Evolutionary conservation across 2,329 filamentous ascomycete genomes (phyloP).

Genomic region (Sordariomycetes sp.): DNA sequence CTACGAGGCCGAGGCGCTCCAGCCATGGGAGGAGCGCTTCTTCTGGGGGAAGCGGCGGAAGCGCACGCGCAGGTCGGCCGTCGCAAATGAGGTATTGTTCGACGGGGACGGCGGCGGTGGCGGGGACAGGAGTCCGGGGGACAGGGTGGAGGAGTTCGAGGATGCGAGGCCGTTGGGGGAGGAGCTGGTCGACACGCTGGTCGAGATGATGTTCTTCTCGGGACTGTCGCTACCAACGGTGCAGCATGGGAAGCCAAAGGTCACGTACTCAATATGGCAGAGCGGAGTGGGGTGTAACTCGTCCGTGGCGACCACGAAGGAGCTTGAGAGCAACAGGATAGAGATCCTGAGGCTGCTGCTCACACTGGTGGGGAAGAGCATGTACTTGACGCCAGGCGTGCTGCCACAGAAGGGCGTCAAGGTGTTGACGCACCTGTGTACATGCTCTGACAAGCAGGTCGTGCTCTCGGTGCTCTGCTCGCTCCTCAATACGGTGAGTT

Average conservation of each 20-base stretch:
- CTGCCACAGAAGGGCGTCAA: slow-evolving; percentile 76
- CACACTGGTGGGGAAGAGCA: slow-evolving; percentile 77
- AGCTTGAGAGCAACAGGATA: slow-evolving; percentile 85
- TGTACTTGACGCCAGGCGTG: slow-evolving; percentile 77
- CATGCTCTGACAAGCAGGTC: slow-evolving; percentile 80
- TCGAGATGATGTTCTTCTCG: slow-evolving; percentile 85
- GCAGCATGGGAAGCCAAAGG: slow-evolving; percentile 61
- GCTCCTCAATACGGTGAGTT: slow-evolving; percentile 76
- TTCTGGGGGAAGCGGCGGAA: slow-evolving; percentile 76
- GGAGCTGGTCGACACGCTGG: slow-evolving; percentile 80
- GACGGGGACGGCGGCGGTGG: slow-evolving; percentile 53
- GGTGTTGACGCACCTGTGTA: slow-evolving; percentile 80
- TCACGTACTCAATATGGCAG: slow-evolving; percentile 94
- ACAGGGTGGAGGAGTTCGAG: slow-evolving; percentile 54
- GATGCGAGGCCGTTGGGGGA: slow-evolving; percentile 81
- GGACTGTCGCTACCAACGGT: slow-evolving; percentile 76
- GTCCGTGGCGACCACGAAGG: slow-evolving; percentile 76
- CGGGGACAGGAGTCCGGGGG: slow-evolving; percentile 18
- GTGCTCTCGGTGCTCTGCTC: slow-evolving; percentile 88
- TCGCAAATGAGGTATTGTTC: slow-evolving; percentile 70
- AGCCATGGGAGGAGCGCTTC: slow-evolving; percentile 82
- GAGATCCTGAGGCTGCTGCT: slow-evolving; percentile 82
- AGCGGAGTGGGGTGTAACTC: slow-evolving; percentile 94
- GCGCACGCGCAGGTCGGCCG: slow-evolving; percentile 54
- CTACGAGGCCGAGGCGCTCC: slow-evolving; percentile 78